phyloP scores from a whole-genome alignment of 352 stramenopile genomes.

The Pythium coloratum region DNA sequence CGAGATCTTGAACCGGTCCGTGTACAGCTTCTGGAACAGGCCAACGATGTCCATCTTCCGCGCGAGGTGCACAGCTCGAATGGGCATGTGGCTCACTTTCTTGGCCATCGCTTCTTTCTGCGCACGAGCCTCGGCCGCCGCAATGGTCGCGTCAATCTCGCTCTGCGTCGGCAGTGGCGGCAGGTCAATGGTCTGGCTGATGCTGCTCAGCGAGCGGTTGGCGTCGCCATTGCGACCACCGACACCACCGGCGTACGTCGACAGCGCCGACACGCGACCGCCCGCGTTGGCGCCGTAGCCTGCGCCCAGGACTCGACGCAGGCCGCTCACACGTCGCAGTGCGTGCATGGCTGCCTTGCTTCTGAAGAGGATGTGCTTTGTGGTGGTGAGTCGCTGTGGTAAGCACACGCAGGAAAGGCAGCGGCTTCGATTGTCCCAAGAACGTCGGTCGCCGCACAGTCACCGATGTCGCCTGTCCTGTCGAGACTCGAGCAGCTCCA shows the following conservation, averaged over 20 bases:
- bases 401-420: neutral
- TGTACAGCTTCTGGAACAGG: constrained; percentile 88
- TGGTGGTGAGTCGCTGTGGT: neutral
- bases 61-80: constrained; percentile 78
- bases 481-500: neutral
- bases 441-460: neutral
- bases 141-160: constrained; percentile 72
- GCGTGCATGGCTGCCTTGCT: constrained; percentile 33
- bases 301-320: constrained; percentile 34
- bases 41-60: constrained; percentile 86
- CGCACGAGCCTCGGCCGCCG: constrained; percentile 52
- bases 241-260: neutral
- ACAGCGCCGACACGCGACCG: constrained; percentile 15
- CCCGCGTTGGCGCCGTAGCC: constrained; percentile 21
- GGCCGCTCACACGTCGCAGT: constrained; percentile 21
- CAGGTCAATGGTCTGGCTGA: constrained; percentile 38
- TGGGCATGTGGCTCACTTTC: constrained; percentile 76
- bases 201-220: constrained; percentile 18
- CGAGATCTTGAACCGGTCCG: constrained; percentile 77
- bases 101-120: constrained; percentile 45
- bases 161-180: constrained; percentile 51
- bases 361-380: neutral
- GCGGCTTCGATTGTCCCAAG: neutral
- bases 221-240: neutral
- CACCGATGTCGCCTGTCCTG: neutral